A percentile compares a stretch with the other conserved stretches of the same genome.
phyloP scores from a whole-genome alignment of 352 stramenopile genomes.

The Pythium phragmitis region DNA sequence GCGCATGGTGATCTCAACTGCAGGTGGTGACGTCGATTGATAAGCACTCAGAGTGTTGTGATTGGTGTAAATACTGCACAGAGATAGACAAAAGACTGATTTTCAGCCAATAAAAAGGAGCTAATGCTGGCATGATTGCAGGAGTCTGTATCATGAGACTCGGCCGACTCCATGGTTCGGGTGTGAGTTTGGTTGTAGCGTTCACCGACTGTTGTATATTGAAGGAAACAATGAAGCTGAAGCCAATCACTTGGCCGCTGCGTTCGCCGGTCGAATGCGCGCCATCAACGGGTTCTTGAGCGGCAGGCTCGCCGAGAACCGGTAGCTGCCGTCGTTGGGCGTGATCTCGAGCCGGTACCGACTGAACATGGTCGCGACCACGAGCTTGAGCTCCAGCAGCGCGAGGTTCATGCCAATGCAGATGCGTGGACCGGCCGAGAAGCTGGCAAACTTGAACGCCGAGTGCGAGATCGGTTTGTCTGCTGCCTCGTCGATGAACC shows the following conservation, averaged over 20 bases:
- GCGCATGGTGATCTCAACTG: no score
- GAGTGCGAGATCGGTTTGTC: not conserved
- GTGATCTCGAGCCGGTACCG: not conserved
- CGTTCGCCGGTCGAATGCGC: not conserved
- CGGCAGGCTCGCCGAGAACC: not conserved
- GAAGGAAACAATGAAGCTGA: no score
- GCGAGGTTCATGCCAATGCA: constrained; percentile 50
- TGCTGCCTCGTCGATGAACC: constrained; percentile 35
- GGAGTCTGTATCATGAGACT: no score
- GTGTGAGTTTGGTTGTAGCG: no score
- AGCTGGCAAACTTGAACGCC: constrained; percentile 25
- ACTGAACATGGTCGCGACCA: constrained; percentile 29
- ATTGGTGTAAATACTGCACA: no score
- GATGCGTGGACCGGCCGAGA: constrained; percentile 17
- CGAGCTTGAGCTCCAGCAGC: constrained; percentile 45
- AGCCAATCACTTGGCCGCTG: not conserved
- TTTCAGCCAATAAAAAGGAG: no score
- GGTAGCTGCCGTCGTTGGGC: not conserved
- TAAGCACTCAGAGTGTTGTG: no score
- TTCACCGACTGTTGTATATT: no score
- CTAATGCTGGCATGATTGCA: no score
- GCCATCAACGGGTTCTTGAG: not conserved
- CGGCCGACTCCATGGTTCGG: no score
- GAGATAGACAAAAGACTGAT: no score
- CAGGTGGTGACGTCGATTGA: no score